Conservation (phyloP, 345 rosid species). For the Bretschneidera sinensis region DNA sequence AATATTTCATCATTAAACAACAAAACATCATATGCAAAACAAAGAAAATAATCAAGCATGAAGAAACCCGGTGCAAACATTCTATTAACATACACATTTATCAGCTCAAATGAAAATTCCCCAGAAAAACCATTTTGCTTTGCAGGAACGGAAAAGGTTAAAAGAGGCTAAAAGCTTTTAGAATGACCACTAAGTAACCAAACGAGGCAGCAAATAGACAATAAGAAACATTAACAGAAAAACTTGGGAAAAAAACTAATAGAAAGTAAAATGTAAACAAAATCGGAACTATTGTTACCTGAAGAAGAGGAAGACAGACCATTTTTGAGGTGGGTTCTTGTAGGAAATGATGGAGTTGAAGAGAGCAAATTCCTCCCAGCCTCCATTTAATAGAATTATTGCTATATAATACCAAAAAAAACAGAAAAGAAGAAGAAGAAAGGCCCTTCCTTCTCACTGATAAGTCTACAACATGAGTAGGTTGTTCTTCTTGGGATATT, state of each 20-base stretch:
- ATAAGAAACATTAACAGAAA: not conserved
- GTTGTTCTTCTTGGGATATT: constrained; percentile 16
- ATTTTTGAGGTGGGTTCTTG: constrained; percentile 47
- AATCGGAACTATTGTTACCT: constrained; percentile 29
- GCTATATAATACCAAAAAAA: not conserved
- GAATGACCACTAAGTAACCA: not conserved
- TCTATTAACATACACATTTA: not conserved
- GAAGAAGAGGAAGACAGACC: constrained; percentile 37
- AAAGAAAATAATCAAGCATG: too few relatives aligned
- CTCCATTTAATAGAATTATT: constrained; percentile 43
- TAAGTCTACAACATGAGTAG: constrained; percentile 16
- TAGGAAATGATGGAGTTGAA: constrained; percentile 55
- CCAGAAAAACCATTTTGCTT: not conserved
- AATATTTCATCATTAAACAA: not conserved
- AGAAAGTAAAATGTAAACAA: not conserved
- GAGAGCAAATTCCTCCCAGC: constrained; percentile 57
- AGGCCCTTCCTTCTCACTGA: too few relatives aligned
- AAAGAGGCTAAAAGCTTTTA: not conserved
- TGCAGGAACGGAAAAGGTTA: not conserved
- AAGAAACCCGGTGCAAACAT: not conserved
- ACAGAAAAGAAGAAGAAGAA: not conserved
- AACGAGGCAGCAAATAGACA: not conserved
- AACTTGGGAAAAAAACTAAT: not conserved
- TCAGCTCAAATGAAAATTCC: not conserved
- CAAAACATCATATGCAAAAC: not conserved